Evolutionary conservation across 1,284 basidiomycete genomes (phyloP).

Genomic region (Rhodotorula sp.): DNA sequence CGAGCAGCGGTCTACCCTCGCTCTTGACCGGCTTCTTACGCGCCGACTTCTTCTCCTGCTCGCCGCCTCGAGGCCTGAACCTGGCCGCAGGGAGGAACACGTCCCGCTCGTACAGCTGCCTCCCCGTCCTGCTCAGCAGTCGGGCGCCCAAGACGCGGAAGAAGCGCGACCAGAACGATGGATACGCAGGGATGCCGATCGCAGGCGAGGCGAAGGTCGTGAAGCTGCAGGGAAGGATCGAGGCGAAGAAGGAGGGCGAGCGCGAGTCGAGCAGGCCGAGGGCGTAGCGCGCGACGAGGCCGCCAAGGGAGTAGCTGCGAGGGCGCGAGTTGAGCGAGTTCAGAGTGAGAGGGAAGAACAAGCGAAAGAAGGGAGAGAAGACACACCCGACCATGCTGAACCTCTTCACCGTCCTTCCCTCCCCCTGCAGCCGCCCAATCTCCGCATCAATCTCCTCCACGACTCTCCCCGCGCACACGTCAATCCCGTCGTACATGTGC

Average conservation of each 20-base stretch:
- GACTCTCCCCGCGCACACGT: slow-evolving; percentile 71
- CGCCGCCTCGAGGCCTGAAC: neutral
- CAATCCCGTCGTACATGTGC: slow-evolving; percentile 63
- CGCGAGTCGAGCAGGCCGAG: slow-evolving; percentile 70
- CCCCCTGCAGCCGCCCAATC: slow-evolving; percentile 58
- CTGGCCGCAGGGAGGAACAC: slow-evolving; percentile 60
- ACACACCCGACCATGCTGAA: slow-evolving; percentile 67
- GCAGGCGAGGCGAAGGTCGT: slow-evolving; percentile 81
- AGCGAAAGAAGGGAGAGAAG: neutral
- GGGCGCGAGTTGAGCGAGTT: neutral
- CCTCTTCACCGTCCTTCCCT: slow-evolving; percentile 60
- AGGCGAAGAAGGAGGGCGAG: slow-evolving; percentile 63
- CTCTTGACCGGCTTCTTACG: slow-evolving; percentile 39
- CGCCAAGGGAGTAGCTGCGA: slow-evolving; percentile 70
- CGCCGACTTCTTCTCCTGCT: neutral
- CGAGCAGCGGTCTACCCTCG: slow-evolving; percentile 67
- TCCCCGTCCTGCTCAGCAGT: slow-evolving; percentile 76
- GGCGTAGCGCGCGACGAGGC: slow-evolving; percentile 73
- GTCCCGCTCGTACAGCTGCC: slow-evolving; percentile 75
- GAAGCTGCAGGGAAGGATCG: slow-evolving; percentile 71
- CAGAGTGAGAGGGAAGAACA: neutral
- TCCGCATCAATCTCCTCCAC: slow-evolving; percentile 60
- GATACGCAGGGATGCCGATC: slow-evolving; percentile 58
- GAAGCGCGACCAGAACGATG: slow-evolving; percentile 65
- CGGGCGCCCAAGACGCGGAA: slow-evolving; percentile 67